phyloP scores from a whole-genome alignment of 2,329 filamentous ascomycete species.

The Coniochaeta sp. region DNA sequence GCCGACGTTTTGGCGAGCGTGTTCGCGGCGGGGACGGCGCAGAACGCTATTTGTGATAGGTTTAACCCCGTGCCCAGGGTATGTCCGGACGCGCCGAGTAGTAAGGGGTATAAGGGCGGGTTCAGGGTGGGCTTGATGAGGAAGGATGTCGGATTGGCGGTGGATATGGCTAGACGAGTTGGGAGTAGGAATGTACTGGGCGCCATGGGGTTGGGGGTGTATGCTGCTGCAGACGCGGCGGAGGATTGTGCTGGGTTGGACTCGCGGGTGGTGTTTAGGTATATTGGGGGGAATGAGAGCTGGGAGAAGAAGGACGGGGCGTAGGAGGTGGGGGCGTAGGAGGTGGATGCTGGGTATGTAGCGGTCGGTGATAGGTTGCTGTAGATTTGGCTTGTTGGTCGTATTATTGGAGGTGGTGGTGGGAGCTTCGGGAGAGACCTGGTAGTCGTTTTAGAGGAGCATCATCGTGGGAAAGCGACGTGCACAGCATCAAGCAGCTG shows the following conservation, averaged over 20 bases:
- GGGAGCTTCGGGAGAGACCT: no score
- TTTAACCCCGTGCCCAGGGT: conserved; percentile 27
- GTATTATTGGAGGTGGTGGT: no score
- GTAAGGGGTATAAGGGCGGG: conserved; percentile 33
- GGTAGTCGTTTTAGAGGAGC: no score
- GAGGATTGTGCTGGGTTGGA: conserved; percentile 44
- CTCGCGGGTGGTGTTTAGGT: conserved; percentile 50
- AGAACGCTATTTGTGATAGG: conserved; percentile 22
- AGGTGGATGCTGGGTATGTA: no score
- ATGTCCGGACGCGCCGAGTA: conserved; percentile 20
- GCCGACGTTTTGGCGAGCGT: conserved; percentile 35
- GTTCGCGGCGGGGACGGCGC: conserved; percentile 20
- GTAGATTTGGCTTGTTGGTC: no score
- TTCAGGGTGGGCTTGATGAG: conserved; percentile 55
- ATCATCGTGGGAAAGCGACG: no score
- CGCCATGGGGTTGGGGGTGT: conserved; percentile 39
- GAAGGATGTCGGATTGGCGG: conserved; percentile 50
- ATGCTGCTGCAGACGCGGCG: conserved; percentile 43
- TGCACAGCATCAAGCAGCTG: no score
- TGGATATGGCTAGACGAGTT: conserved; percentile 45
- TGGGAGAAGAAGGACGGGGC: conserved; percentile 33
- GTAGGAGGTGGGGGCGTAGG: no score
- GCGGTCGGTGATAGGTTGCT: no score
- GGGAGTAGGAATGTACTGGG: conserved; percentile 43
- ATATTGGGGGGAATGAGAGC: conserved; percentile 44